Percentiles rank a stretch among this genome's conserved stretches.
These are phyloP conservation scores for Vigna trinervia DNA, from an alignment of 306 rosid species.

Conservation along the genomic window DNA sequence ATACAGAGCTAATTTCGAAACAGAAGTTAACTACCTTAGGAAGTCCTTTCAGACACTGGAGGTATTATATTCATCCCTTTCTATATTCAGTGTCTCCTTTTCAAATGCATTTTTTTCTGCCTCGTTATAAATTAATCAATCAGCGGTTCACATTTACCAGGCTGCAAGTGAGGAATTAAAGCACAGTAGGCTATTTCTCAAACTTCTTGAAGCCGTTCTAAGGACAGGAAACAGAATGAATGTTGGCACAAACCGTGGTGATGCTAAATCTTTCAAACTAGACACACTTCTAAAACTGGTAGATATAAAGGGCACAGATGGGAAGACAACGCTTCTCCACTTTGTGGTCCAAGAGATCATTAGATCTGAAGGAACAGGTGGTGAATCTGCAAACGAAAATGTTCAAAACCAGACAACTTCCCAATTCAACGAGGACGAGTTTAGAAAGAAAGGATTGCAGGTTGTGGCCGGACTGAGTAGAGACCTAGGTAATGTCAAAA, in stretches of 20 bases:
- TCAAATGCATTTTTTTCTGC: conserved; percentile 31
- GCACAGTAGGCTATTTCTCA: conserved; percentile 86
- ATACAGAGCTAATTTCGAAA: conserved; percentile 91
- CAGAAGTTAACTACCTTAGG: conserved; percentile 86
- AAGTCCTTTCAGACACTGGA: conserved; percentile 90
- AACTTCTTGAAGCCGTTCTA: conserved; percentile 97
- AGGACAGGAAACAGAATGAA: conserved; percentile 99
- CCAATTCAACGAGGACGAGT: conserved; percentile 74
- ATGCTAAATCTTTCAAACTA: conserved; percentile 90
- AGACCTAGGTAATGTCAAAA: conserved; percentile 81
- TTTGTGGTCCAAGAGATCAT: conserved; percentile 99
- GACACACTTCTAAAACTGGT: conserved; percentile 92
- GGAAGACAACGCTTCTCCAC: conserved; percentile 95
- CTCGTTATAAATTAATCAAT: conserved; percentile 36
- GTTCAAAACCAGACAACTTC: conserved; percentile 50
- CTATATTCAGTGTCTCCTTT: conserved; percentile 36
- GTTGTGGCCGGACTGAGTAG: conserved; percentile 89
- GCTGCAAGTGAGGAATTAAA: conserved; percentile 91
- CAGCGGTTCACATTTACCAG: conserved; percentile 51
- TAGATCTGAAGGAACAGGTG: conserved; percentile 73
- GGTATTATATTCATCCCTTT: conserved; percentile 52
- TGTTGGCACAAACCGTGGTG: conserved; percentile 95
- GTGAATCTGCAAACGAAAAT: conserved; percentile 61
- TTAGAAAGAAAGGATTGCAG: conserved; percentile 87
- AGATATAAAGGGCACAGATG: conserved; percentile 97